Conservation (phyloP, 106 monocot genomes). For the Phalaenopsis equestris region DNA sequence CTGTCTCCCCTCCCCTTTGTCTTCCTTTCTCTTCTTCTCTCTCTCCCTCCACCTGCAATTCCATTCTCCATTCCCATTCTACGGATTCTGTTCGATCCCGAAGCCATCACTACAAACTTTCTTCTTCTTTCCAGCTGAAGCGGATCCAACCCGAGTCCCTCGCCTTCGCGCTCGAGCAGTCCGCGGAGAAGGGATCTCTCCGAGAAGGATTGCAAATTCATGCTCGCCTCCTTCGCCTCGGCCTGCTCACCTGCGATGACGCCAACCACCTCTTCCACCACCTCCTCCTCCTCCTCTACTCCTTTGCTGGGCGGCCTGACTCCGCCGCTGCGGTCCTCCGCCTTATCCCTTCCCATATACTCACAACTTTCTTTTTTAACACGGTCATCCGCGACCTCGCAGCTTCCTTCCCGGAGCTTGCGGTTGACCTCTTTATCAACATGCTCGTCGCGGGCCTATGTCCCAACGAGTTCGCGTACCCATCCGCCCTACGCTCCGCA, state of each 20-base stretch:
- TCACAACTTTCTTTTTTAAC: conserved; percentile 25
- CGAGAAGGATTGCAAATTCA: conserved; percentile 14
- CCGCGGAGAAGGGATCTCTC: conserved; percentile 5
- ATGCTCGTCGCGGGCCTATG: conserved; percentile 12
- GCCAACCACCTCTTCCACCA: neutral
- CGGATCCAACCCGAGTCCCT: conserved; percentile 3
- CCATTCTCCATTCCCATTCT: neutral
- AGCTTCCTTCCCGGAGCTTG: conserved; percentile 12
- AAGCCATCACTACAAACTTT: neutral
- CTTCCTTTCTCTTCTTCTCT: neutral
- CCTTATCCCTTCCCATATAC: conserved; percentile 5
- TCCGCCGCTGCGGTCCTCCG: conserved; percentile 13
- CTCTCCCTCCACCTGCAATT: neutral
- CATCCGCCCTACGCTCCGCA: conserved; percentile 41
- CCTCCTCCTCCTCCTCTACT: conserved; percentile 22
- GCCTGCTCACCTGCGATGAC: conserved; percentile 2
- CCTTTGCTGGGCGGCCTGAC: conserved; percentile 6
- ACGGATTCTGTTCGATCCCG: neutral
- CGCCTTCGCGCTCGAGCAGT: conserved; percentile 4
- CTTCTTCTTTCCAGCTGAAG: neutral
- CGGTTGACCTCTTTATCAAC: conserved; percentile 25
- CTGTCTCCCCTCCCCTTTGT: neutral
- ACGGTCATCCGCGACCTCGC: conserved; percentile 33
- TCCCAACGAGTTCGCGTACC: conserved; percentile 46
- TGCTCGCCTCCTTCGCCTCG: conserved; percentile 22